Percentiles rank a stretch among this genome's conserved stretches.
phyloP scores from a whole-genome alignment of 2,329 filamentous ascomycete genomes.

The Calonectria pseudoturangicola region DNA sequence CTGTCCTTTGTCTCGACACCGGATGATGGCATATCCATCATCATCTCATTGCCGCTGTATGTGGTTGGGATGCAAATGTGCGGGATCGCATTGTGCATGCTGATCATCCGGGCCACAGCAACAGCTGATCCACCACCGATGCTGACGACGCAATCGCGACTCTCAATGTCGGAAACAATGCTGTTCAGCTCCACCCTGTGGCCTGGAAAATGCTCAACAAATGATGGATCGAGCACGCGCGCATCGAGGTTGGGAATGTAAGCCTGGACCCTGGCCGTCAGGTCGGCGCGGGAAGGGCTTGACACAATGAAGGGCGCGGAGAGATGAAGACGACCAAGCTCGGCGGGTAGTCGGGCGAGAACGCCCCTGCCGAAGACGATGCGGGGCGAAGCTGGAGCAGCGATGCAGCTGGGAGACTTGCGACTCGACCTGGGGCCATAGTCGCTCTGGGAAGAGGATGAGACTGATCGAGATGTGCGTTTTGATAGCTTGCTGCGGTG shows the following conservation, averaged over 20 bases:
- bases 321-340: constrained; percentile 58
- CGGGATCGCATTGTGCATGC: constrained; percentile 70
- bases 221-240: constrained; percentile 59
- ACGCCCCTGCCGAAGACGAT: constrained; percentile 60
- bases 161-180: constrained; percentile 54
- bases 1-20: constrained; percentile 19
- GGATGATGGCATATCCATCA: constrained; percentile 59
- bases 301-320: constrained; percentile 61
- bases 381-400: constrained; percentile 52
- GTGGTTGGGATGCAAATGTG: constrained; percentile 77
- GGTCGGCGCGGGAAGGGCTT: constrained; percentile 61
- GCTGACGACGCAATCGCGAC: constrained; percentile 74
- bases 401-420: constrained; percentile 16
- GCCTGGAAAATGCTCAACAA: constrained; percentile 50
- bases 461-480: constrained; percentile 9
- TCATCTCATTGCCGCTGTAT: constrained; percentile 77
- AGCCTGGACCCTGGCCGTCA: constrained; percentile 58
- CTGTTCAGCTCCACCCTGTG: constrained; percentile 55
- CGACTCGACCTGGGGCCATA: constrained; percentile 3
- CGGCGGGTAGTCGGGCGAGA: constrained; percentile 57
- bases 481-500: background rate
- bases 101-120: constrained; percentile 74
- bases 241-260: constrained; percentile 59
- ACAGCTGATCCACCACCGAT: constrained; percentile 79
- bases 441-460: background rate